Conservation (phyloP, 768 basidiomycete species). For the Xerocomus brunneocitrinus region DNA sequence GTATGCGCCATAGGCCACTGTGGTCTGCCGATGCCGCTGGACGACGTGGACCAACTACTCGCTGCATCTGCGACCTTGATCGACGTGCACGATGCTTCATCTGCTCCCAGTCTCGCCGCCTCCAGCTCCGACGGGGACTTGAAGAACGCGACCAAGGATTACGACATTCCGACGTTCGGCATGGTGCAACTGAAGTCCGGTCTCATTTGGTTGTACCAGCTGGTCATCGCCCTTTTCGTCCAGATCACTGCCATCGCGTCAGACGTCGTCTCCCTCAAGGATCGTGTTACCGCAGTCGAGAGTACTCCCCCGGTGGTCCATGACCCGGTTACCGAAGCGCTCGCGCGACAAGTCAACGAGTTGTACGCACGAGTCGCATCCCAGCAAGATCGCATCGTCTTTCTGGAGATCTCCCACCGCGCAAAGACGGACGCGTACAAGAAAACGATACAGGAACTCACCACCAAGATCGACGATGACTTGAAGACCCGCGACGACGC, state of each 20-base stretch:
- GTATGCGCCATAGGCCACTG: neutral
- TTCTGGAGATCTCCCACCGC: slow-evolving; percentile 7
- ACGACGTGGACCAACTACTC: neutral
- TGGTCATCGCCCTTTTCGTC: neutral
- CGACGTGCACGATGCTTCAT: neutral
- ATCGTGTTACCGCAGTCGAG: slow-evolving; percentile 17
- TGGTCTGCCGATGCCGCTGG: neutral
- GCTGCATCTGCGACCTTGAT: neutral
- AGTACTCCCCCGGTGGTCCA: neutral
- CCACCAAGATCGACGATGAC: slow-evolving; percentile 5
- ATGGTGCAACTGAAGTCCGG: slow-evolving; percentile 1
- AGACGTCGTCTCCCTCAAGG: slow-evolving; percentile 14
- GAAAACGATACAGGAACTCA: slow-evolving; percentile 13
- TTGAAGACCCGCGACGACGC: slow-evolving; percentile 5
- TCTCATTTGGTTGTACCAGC: slow-evolving; percentile 5
- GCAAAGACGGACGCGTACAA: neutral
- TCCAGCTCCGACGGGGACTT: neutral
- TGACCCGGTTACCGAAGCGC: neutral
- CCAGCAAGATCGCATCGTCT: slow-evolving; percentile 12
- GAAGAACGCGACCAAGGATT: neutral
- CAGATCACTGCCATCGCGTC: slow-evolving; percentile 6
- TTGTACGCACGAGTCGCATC: slow-evolving; percentile 7
- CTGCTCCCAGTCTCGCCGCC: neutral
- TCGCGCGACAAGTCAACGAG: slow-evolving; percentile 6
- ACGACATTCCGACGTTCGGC: neutral